Base-by-base conservation (phyloP, 1,284 basidiomycete species). In the Bondarzewia mesenterica region DNA sequence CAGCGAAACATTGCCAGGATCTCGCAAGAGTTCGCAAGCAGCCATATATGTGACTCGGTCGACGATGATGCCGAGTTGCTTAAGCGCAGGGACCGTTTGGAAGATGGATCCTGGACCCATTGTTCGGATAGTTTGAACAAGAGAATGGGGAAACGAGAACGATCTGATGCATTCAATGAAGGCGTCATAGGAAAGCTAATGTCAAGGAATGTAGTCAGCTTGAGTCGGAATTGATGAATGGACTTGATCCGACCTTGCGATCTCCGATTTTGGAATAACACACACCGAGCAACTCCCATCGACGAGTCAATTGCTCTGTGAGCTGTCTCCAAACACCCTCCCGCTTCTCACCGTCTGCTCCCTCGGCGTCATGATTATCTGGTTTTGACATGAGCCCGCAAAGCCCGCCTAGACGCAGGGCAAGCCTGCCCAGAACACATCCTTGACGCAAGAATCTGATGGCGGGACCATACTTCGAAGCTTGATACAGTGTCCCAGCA, bases 271-370 rank as follows among this genome's bases (percentile, higher is more conserved):
- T 90, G 36, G 74, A 72, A 59, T 79, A 80, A 60, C 86, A 90
- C 2, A 83, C 78, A 0, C 78, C 88, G 20, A 93, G 68, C n/a
- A 92, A 65, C 63, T 93, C 89, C 73, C 80, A 90, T 36, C 89
- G 69, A 36, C 80, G 73, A 54, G 75, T 78, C 25, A 89, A 52
- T 54, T 84, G 80, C 21, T 81, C 75, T 50, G 77, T 72, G 3
- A 89, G 68, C 50, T 77, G 73, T 44, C 53, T 67, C 80, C 82
- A 86, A 0, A 65, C 70, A 25, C 79, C 76, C 8, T 66, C 65
- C 42, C 71, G 69, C 49, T 70, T 32, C 15, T 53, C 37, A 8
- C 41, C 25, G 32, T 38, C 27, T 6, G 38, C 40, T 64, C 21
- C 59, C 8, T 37, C 66, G 6, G 48, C 12, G 43, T 21, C 22